Evolutionary conservation across 2,329 filamentous ascomycete species (phyloP), one percentile per base, ranked within the genome.

Genomic region (Dissoconium aciculare): DNA sequence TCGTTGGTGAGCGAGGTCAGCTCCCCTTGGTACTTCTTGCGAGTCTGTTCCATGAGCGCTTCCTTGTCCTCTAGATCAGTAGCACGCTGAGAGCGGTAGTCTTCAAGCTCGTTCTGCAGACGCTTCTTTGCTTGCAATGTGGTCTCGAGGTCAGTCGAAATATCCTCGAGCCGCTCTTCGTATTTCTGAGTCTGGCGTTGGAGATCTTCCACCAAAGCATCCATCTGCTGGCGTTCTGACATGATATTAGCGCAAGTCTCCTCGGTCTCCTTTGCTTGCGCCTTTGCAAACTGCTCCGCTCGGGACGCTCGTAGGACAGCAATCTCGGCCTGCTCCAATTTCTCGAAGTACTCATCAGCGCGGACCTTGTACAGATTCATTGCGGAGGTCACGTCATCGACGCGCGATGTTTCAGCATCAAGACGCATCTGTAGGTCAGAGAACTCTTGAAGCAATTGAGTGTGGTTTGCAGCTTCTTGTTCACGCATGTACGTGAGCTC

Each of bases 31-130:
- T 95, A 98, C 64, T 95, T 98, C 66, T 87, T 89, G 49, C 87
- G 74, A 26, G 87, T 94, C 57, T 95, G 87, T 58, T 98, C 89
- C 71, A 94, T 80, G 43, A 81, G 89, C 6, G 78, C 78, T 56
- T 95, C 87, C 55, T 89, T 94, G 57, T 98, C 87, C 56, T 95
- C 89, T 33, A 95, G 81, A 47, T 95, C 89, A 56, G 92, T 92
- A 35, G 85, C 85, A 27, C 87, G 74, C 56, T 94, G 85, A 51
- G 77, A 92, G 37, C 89, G 75, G 62, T 95, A 98, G 56, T 98
- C 87, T 56, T 95, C 87, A 3, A 98, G 76, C 60, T 98, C 87
- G 51, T 95, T 85, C 55, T 98, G 87, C 14, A 95, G 74, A 36
- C 87, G 74, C 59, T 85, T 92, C 67, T 93, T 93, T 12, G 83